Evolutionary conservation across 805 yeast species (phyloP).

Genomic region (Suhomyces sp.): DNA sequence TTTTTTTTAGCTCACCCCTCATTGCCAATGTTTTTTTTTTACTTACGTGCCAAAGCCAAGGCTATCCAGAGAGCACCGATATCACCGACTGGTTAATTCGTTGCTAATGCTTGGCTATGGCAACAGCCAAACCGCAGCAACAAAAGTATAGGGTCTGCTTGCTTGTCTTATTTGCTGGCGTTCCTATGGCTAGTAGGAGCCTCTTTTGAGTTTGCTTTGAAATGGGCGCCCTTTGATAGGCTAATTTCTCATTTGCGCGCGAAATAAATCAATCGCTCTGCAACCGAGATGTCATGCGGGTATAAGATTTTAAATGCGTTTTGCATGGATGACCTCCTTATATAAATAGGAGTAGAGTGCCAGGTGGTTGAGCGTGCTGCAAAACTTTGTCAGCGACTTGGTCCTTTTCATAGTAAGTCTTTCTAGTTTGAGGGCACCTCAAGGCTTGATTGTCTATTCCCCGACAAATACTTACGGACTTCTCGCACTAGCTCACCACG

Average conservation of each 20-base stretch:
- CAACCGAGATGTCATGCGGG: not conserved
- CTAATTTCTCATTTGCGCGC: not conserved
- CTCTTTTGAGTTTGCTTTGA: not conserved
- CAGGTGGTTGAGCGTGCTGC: not conserved
- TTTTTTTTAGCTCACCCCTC: conserved; percentile 15
- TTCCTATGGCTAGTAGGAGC: not conserved
- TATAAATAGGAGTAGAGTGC: not conserved
- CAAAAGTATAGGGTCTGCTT: not conserved
- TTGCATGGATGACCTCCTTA: not conserved
- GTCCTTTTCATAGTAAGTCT: not conserved
- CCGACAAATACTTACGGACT: not conserved
- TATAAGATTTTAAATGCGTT: not conserved
- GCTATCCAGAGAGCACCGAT: not conserved
- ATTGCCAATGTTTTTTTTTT: not conserved
- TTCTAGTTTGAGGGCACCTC: not conserved
- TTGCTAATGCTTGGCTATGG: not conserved
- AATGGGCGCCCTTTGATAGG: not conserved
- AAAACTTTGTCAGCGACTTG: not conserved
- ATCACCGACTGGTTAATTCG: not conserved
- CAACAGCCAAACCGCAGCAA: not conserved
- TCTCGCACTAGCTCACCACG: not conserved
- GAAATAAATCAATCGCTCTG: not conserved
- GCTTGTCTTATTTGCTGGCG: not conserved
- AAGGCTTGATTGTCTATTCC: not conserved
- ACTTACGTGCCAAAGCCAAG: not conserved